Evolutionary conservation across 1,139 yeast genomes (phyloP).

Genomic region (Zygosaccharomyces pseudobailii): DNA sequence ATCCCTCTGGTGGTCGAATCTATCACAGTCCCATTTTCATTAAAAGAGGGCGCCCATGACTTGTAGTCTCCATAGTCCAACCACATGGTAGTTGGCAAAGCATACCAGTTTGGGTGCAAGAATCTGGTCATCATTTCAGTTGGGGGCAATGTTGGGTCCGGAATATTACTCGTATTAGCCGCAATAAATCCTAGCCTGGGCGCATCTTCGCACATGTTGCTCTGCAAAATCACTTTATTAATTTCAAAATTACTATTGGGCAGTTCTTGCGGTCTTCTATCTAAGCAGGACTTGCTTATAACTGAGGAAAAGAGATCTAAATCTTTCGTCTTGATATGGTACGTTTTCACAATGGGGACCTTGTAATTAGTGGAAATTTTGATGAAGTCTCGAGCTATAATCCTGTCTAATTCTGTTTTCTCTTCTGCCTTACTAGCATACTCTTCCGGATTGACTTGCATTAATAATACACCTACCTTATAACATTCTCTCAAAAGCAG

Average conservation of each 20-base stretch:
- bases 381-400: constrained; percentile 54
- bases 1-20: constrained; percentile 59
- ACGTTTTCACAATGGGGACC: constrained; percentile 61
- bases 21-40: constrained; percentile 65
- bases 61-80: constrained; percentile 57
- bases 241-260: constrained; percentile 33
- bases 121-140: constrained; percentile 66
- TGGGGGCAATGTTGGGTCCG: constrained; percentile 60
- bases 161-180: constrained; percentile 41
- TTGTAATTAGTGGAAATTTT: constrained; percentile 58
- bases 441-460: constrained; percentile 11
- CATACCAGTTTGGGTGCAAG: constrained; percentile 84
- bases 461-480: constrained; percentile 40
- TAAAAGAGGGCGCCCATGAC: constrained; percentile 76
- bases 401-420: constrained; percentile 30
- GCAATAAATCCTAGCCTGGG: constrained; percentile 36
- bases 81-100: constrained; percentile 81
- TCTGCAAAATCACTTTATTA: constrained; percentile 33
- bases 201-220: constrained; percentile 34
- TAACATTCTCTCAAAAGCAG: constrained; percentile 66
- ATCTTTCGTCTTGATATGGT: constrained; percentile 40
- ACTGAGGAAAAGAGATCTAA: constrained; percentile 49
- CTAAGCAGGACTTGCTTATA: constrained; percentile 32
- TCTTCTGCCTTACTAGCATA: constrained; percentile 17
- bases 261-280: constrained; percentile 30